phyloP scores from a whole-genome alignment of 805 yeast species.

The Candida dajiaensis region DNA sequence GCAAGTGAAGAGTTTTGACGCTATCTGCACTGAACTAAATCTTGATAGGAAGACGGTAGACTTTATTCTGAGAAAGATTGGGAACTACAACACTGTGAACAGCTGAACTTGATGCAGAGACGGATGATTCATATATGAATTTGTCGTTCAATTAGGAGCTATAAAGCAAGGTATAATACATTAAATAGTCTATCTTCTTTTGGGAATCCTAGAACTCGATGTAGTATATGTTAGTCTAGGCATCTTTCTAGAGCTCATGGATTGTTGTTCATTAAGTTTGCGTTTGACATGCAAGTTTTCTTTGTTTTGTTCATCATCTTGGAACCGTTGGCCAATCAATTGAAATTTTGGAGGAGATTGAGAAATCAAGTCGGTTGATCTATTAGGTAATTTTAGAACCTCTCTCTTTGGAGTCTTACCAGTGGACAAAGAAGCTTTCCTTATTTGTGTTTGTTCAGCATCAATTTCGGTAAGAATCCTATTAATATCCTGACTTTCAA shows the following conservation, averaged over 20 bases:
- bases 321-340: slow-evolving; percentile 22
- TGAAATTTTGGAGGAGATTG: slow-evolving; percentile 25
- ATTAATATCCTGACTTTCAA: slow-evolving; percentile 17
- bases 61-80: slow-evolving; percentile 37
- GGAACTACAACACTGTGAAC: slow-evolving; percentile 44
- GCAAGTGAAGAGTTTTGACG: slow-evolving; percentile 52
- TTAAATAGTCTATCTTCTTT: neutral
- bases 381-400: slow-evolving; percentile 11
- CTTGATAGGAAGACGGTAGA: slow-evolving; percentile 53
- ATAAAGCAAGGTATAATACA: neutral
- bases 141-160: neutral
- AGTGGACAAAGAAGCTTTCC: slow-evolving; percentile 21
- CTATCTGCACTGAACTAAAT: slow-evolving; percentile 64
- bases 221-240: slow-evolving; percentile 5
- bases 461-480: slow-evolving; percentile 20
- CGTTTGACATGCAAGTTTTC: slow-evolving; percentile 7
- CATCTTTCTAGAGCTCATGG: slow-evolving; percentile 2
- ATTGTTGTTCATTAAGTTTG: slow-evolving; percentile 6
- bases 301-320: slow-evolving; percentile 4
- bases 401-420: slow-evolving; percentile 27
- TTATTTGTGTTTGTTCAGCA: slow-evolving; percentile 20
- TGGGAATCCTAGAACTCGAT: neutral
- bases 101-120: slow-evolving; percentile 15
- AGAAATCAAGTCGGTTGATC: neutral
- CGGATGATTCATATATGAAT: neutral